Base-by-base conservation (phyloP, 2,329 filamentous ascomycete genomes). In the Xylariomycetidae sp. region DNA sequence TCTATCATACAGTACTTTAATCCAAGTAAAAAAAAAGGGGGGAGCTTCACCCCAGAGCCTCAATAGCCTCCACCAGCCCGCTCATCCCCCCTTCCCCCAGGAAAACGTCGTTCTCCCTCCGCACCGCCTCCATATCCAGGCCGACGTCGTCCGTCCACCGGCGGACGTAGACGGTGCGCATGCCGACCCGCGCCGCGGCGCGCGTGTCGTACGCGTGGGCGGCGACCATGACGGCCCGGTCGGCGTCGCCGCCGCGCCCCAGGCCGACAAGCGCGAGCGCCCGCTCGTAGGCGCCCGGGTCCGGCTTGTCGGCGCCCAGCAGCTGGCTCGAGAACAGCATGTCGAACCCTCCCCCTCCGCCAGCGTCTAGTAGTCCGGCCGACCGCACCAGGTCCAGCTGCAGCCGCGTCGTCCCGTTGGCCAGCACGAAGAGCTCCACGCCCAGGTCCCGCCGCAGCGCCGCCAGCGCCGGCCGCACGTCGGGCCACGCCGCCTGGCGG, bases 181-280 rank as follows among this genome's bases (percentile, higher is more conserved):
- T 64, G 0, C 73, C 72, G 5, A 62, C 54, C 1, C 46, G 45
- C 44, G 64, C 64, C 11, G 69, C 74, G 1, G 63, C 72, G 12
- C 67, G 54, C 15, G 70, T 33, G 48, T 77, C 74, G 45, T 72
- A 75, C 3, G 68, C 67, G 57, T 77, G 72, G 1, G 70, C 70
- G 3, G 72, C 71, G 3, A 75, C 68, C 63, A 72, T 59, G 8
- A 70, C 61, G 13, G 63, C 64, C 33, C 75, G 63, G n/a, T 70
- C 62, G 0, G 71, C 8, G 20, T 23, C 20, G 20, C 20, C 8
- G 58, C 15, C 48, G 48, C 3, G 66, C 44, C 25, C 63, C 57
- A n/a, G n/a, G n/a, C n/a, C n/a, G 3, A 74, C 53, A 3, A 76
- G 48, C 9, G 63, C 62, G 0, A 61, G 59, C 11, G 57, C 61